phyloP scores from a whole-genome alignment of 352 stramenopile genomes.

The Globisporangium lucens region DNA sequence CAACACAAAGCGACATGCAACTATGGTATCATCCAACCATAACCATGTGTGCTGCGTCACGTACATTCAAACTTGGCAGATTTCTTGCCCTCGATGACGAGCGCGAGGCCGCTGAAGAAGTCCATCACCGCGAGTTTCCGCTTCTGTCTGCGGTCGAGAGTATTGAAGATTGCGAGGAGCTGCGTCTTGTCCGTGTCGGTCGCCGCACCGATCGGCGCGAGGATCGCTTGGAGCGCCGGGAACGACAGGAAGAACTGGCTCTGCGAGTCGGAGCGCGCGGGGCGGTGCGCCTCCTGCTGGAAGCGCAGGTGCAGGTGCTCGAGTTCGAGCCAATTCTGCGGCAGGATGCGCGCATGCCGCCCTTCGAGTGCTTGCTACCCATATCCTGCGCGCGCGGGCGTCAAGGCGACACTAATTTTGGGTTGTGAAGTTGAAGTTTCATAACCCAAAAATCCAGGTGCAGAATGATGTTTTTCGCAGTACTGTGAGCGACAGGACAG shows the following conservation, averaged over 20 bases:
- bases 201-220: slow-evolving; percentile 27
- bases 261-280: slow-evolving; percentile 23
- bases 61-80: slow-evolving; percentile 60
- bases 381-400: slow-evolving; percentile 19
- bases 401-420: neutral
- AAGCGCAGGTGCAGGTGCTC: slow-evolving; percentile 57
- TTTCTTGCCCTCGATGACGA: slow-evolving; percentile 66
- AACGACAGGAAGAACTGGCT: slow-evolving; percentile 58
- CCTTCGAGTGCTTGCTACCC: slow-evolving; percentile 58
- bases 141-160: slow-evolving; percentile 27
- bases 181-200: slow-evolving; percentile 33
- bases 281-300: slow-evolving; percentile 51
- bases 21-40: neutral
- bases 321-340: slow-evolving; percentile 47
- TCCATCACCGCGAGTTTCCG: slow-evolving; percentile 41
- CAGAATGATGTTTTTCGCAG: neutral
- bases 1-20: neutral
- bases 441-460: neutral
- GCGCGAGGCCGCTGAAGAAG: slow-evolving; percentile 58
- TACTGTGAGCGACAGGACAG: slow-evolving; percentile 14
- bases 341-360: slow-evolving; percentile 38
- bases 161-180: slow-evolving; percentile 43
- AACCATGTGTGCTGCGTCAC: neutral
- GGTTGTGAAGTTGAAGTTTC: slow-evolving; percentile 20
- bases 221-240: slow-evolving; percentile 42